Evolutionary conservation across 352 stramenopile species (phyloP).

Genomic region (Pythium vanterpoolii): DNA sequence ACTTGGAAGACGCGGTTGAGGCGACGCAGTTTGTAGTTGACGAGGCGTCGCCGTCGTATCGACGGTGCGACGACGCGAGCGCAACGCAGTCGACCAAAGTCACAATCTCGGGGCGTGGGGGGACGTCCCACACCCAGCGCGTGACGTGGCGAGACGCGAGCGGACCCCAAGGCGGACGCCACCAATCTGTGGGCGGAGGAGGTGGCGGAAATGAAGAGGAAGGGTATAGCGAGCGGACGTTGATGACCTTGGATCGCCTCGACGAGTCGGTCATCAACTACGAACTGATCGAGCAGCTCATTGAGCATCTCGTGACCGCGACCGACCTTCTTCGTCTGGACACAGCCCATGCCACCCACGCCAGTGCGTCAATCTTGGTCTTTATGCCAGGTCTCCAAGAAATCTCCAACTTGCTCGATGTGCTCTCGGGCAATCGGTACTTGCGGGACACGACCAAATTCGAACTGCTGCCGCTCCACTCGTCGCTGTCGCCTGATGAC

Average conservation of each 20-base stretch:
- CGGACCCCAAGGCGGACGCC: neutral
- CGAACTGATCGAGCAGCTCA: constrained; percentile 88
- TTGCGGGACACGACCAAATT: constrained; percentile 48
- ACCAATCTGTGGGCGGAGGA: neutral
- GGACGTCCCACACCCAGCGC: constrained; percentile 56
- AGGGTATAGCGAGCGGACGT: constrained; percentile 86
- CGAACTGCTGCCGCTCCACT: constrained; percentile 91
- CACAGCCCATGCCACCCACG: constrained; percentile 8
- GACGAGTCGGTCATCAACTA: constrained; percentile 94
- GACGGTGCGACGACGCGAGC: constrained; percentile 17
- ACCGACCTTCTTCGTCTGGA: constrained; percentile 28
- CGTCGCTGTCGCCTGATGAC: constrained; percentile 90
- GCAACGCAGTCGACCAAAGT: constrained; percentile 43
- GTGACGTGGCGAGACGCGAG: constrained; percentile 44
- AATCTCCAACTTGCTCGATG: constrained; percentile 86
- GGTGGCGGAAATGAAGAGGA: constrained; percentile 33
- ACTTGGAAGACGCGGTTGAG: constrained; percentile 93
- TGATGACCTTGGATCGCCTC: constrained; percentile 77
- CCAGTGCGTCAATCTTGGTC: constrained; percentile 89
- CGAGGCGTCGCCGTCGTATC: constrained; percentile 53
- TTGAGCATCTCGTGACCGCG: constrained; percentile 78
- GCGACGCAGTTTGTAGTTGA: constrained; percentile 84
- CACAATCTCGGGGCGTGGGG: constrained; percentile 58
- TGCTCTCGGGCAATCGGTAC: constrained; percentile 56
- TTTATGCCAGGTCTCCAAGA: constrained; percentile 95